Evolutionary conservation across 208 protist species (phyloP), one percentile per base, ranked within the genome.

Genomic region (Wallacemonas sp.): DNA sequence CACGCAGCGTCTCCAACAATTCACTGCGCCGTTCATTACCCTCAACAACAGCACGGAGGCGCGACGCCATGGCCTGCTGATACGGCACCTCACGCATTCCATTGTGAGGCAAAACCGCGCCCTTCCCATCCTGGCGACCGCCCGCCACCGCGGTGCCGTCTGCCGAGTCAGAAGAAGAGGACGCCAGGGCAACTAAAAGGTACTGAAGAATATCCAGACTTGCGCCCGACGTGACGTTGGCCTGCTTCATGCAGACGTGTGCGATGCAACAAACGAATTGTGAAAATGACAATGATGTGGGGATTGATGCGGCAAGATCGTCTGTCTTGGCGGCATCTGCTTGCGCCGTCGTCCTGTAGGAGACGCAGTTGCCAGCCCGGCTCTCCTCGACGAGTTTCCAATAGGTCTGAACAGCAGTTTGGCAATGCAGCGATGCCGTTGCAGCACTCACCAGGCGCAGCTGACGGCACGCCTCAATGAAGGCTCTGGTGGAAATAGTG

Each of bases 41-140:
- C 31, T 63, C 63, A 15, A 38, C 51, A 2, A 34, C 49, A 6
- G 55, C 21, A 21, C 58, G 56, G 27, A 15, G 53, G 11, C 47
- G 28, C 17, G 44, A 38, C 2, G 68, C 49, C 9, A 87, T 33
- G 11, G 73, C 68, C 31, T 70, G 68, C 14, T 62, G 46, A 41
- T 83, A 87, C 14, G 81, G 81, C 31, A 87, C 81, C 53, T 87
- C 81, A 47, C 77, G 67, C 6, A 66, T 49, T 24, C 72, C 66
- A 34, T 82, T 83, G 56, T 87, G 71, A 2, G 77, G 77, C 11
- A 77, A 38, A 0, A 62, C 31, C n/a, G 45, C n/a, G 31, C 17
- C 36, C n/a, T n/a, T n/a, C n/a, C n/a, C n/a, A n/a, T n/a, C n/a
- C n/a, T n/a, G n/a, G n/a, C n/a, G n/a, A n/a, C n/a, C n/a, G n/a